phyloP scores from a whole-genome alignment of 441 rosid species.

The Gossypium trilobum region DNA sequence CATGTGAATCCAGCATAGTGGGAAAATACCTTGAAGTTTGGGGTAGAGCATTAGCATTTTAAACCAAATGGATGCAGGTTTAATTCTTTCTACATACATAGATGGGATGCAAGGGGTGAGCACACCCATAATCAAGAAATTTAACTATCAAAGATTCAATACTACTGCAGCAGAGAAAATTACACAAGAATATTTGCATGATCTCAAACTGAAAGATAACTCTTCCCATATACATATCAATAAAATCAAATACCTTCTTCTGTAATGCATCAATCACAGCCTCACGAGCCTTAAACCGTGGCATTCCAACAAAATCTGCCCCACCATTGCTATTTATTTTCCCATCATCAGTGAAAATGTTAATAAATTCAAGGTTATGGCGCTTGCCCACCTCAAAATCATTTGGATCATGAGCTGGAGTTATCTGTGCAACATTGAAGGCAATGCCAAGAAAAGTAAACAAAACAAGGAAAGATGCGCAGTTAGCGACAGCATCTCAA shows the following conservation, averaged over 20 bases:
- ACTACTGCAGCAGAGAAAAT: background rate
- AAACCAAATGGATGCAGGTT: background rate
- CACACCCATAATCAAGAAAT: background rate
- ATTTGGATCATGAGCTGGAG: conserved; percentile 94
- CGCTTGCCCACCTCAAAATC: conserved; percentile 93
- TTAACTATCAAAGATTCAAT: background rate
- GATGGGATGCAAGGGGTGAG: background rate
- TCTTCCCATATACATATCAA: background rate
- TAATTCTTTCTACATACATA: background rate
- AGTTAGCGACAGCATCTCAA: background rate
- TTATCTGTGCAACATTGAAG: conserved; percentile 43
- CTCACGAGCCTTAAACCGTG: conserved; percentile 77
- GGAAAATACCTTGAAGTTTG: background rate
- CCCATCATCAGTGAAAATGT: conserved; percentile 88
- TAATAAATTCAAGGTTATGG: conserved; percentile 68
- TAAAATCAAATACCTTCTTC: conserved; percentile 38
- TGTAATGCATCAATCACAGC: conserved; percentile 64
- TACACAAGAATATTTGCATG: background rate
- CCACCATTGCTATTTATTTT: conserved; percentile 79
- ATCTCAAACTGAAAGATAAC: background rate
- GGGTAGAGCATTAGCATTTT: background rate
- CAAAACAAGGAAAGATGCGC: background rate
- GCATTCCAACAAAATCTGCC: conserved; percentile 65
- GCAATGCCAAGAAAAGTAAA: background rate
- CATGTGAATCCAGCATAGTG: background rate